phyloP scores from a whole-genome alignment of 1,139 yeast species.

The Geotrichum restrictum region DNA sequence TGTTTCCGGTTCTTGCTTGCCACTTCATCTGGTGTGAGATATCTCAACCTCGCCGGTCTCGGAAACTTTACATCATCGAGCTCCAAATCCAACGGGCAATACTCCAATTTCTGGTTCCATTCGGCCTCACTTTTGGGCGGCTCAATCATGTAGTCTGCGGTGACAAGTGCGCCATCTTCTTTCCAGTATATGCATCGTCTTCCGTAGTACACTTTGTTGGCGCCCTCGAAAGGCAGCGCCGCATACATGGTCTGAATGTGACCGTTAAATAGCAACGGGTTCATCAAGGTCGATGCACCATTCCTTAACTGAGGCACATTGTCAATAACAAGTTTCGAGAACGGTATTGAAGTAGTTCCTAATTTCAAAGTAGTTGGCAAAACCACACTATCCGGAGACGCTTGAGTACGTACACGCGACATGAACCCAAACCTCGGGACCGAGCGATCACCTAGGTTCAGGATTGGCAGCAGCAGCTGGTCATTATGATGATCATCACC shows the following conservation, averaged over 20 bases:
- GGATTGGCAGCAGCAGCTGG: not conserved
- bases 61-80: conserved; percentile 57
- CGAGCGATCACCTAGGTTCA: not conserved
- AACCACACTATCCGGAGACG: conserved; percentile 32
- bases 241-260: conserved; percentile 70
- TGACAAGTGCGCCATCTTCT: conserved; percentile 61
- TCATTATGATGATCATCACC: too few species aligned
- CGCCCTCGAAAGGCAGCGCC: conserved; percentile 50
- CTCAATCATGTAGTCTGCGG: conserved; percentile 70
- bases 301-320: conserved; percentile 47
- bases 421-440: conserved; percentile 15
- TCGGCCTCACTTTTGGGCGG: conserved; percentile 46
- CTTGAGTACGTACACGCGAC: conserved; percentile 15
- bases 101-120: conserved; percentile 49
- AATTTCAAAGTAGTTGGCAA: conserved; percentile 35
- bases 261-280: conserved; percentile 68
- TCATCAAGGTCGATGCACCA: conserved; percentile 32
- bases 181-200: conserved; percentile 65
- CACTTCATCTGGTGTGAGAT: conserved; percentile 52
- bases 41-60: conserved; percentile 75
- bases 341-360: conserved; percentile 32
- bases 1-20: conserved; percentile 33
- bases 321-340: conserved; percentile 43
- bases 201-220: conserved; percentile 65
- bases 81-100: conserved; percentile 47